A percentile compares a stretch with the other conserved stretches of the same genome.
phyloP scores from a whole-genome alignment of 768 basidiomycete genomes.

The Galerina sulciceps region DNA sequence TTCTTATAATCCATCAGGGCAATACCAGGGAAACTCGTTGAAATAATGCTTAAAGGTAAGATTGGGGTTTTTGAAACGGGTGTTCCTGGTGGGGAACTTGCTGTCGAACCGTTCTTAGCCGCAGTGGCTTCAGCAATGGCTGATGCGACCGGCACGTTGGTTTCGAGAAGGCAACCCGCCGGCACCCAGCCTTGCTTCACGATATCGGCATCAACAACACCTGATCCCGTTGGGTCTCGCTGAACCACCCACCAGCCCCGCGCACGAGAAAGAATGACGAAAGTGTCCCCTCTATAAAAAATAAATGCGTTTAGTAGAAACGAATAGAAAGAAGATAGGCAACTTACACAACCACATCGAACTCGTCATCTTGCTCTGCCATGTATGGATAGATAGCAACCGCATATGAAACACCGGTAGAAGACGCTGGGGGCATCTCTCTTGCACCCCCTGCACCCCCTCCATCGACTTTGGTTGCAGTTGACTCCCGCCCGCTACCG shows the following conservation, averaged over 20 bases:
- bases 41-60: slow-evolving; percentile 87
- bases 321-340: slow-evolving; percentile 1
- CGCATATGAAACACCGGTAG: slow-evolving; percentile 83
- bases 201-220: slow-evolving; percentile 75
- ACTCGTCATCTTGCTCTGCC: slow-evolving; percentile 98
- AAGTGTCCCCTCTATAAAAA: slow-evolving; percentile 79
- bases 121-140: slow-evolving; percentile 85
- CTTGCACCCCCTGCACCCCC: slow-evolving; percentile 24
- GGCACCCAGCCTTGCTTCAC: slow-evolving; percentile 96
- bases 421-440: slow-evolving; percentile 34
- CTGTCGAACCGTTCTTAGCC: slow-evolving; percentile 48
- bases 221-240: slow-evolving; percentile 85
- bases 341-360: slow-evolving; percentile 93
- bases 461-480: slow-evolving; percentile 20
- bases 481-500: slow-evolving; percentile 27
- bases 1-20: slow-evolving; percentile 96
- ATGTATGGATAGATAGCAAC: slow-evolving; percentile 99
- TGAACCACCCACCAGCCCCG: slow-evolving; percentile 99
- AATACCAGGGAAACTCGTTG: slow-evolving; percentile 96
- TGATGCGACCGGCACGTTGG: slow-evolving; percentile 86
- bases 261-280: slow-evolving; percentile 91
- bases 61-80: slow-evolving; percentile 75
- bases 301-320: slow-evolving; percentile 8
- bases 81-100: slow-evolving; percentile 41
- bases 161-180: slow-evolving; percentile 94